Evolutionary conservation across 257 asterid genomes (phyloP), one percentile per base, ranked within the genome.

Genomic region (Primulina eburnea): DNA sequence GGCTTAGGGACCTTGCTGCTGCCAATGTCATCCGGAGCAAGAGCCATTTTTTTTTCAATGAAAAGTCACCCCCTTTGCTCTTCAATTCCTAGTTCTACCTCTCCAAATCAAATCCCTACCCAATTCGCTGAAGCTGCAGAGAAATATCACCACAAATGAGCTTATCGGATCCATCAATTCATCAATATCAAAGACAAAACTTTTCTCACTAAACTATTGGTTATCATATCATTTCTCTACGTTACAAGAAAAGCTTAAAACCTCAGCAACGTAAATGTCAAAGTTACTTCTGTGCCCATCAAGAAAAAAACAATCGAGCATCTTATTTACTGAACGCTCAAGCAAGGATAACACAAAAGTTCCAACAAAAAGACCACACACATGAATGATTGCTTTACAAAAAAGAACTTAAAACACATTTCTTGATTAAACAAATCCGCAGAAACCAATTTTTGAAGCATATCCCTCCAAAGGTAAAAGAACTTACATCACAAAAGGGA

Each of bases 1-100:
- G 85, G 90, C 95, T 86, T 8, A 83, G 38, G n/a, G 96, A 89
- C 81, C 89, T 70, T 0, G 81, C 80, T 68, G 69, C 84, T 12
- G 78, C 84, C 75, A 73, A 59, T n/a, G 33, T 87, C 93, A 66
- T 85, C 96, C 35, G 64, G 78, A 21, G 77, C 79, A 72, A 71
- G 52, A 20, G 70, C 56, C 47, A 73, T 58, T 83, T 53, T 74
- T 74, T 64, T 52, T 61, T 29, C 20, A 11, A 10, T 63, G 60
- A 65, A 64, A 73, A 33, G 8, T 6, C 37, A 24, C 33, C 65
- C 65, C 10, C 35, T 35, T 63, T 58, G 28, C 66, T 30, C 11
- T 56, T 43, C 58, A 74, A 32, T 72, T 28, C 57, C 50, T 53
- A 66, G 28, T 59, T 21, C 11, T 17, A 66, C 65, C 47, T 69